These are phyloP conservation scores for Asterochloris erici DNA, from an alignment of 139 green algal genomes.

Conservation along the genomic window DNA sequence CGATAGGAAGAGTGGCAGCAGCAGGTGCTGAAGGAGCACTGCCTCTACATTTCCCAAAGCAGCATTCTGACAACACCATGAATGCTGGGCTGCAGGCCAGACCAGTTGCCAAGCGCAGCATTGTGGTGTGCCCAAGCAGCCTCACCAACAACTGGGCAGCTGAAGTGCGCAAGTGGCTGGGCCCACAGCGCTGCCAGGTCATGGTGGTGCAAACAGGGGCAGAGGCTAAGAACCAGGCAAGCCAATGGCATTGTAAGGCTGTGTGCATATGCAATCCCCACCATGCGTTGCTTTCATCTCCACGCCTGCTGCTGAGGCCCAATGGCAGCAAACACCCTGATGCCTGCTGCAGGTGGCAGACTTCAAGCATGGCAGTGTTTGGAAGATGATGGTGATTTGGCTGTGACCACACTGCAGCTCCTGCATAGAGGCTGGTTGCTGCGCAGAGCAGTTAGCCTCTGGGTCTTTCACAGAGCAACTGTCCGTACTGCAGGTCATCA, in stretches of 20 bases:
- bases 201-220: constrained; percentile 38
- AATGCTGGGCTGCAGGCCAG: constrained; percentile 3
- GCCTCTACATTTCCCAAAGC: too few relatives aligned
- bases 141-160: constrained; percentile 76
- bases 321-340: not conserved
- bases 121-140: constrained; percentile 74
- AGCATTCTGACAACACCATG: too few relatives aligned
- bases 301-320: too few relatives aligned
- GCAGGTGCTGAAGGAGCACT: too few relatives aligned
- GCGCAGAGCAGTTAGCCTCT: too few relatives aligned
- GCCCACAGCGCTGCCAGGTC: constrained; percentile 56
- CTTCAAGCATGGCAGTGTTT: constrained; percentile 36
- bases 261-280: too few relatives aligned
- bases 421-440: too few relatives aligned
- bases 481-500: too few relatives aligned
- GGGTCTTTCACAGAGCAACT: too few relatives aligned
- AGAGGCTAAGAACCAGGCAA: constrained; percentile 37
- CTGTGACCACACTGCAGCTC: too few relatives aligned
- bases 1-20: too few relatives aligned
- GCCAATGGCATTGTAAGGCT: not conserved
- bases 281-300: not conserved
- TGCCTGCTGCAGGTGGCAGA: constrained; percentile 31
- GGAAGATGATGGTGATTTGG: constrained; percentile 7
- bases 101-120: constrained; percentile 36
- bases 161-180: constrained; percentile 84